Evolutionary conservation across 176 grass and related monocot species (phyloP), one percentile per base, ranked within the genome.

Genomic region (Secale cereale): DNA sequence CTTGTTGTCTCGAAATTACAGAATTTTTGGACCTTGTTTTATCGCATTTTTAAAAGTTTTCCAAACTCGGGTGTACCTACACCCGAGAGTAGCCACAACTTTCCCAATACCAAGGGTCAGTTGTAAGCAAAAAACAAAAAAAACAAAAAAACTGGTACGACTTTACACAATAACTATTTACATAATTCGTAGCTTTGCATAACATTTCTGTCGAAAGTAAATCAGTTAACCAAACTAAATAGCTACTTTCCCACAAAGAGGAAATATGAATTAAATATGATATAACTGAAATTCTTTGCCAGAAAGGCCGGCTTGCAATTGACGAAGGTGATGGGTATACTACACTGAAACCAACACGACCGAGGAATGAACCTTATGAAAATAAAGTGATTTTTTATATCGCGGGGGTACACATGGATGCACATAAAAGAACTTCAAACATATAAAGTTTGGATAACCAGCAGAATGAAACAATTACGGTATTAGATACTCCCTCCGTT

Each of bases 231-330:
- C 28, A 56, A 50, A 23, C 23, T 25, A 71, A 19, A 67, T 32
- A 81, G 12, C 41, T 66, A 67, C 13, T 70, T 36, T 81, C 20
- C 65, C 25, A 39, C 13, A 54, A 11, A 67, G 17, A 40, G 26
- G n/a, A 81, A 50, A 80, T 48, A 40, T 43, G 43, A 40, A 81
- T 25, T 81, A 35, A 56, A 80, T 65, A 27, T 66, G 40, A 46
- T 7, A 66, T 48, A 63, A 32, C 28, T 65, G 59, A 79, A 37
- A 26, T 8, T n/a, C 4, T 56, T 3, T 36, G 65, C 36, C 8
- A 9, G 65, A 22, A 65, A 36, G 32, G 65, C 31, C 1, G 15
- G 40, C 20, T 48, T 23, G 30, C 31, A 31, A 36, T 16, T 56
- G 28, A 50, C 20, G 65, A 70, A 70, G 30, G 33, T 70, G 32